phyloP scores from a whole-genome alignment of 768 basidiomycete genomes.

The Suillus cothurnatus region DNA sequence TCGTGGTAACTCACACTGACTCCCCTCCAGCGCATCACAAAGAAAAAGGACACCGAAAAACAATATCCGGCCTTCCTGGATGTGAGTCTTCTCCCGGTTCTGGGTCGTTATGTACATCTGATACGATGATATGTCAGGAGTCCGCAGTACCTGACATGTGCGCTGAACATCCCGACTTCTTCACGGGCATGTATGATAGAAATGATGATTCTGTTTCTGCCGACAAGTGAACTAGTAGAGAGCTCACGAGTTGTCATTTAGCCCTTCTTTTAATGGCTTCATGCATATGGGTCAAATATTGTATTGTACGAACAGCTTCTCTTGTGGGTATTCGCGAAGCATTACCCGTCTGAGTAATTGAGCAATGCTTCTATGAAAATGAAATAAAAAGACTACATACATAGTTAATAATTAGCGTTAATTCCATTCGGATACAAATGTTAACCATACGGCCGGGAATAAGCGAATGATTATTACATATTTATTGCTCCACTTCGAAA shows the following conservation, averaged over 20 bases:
- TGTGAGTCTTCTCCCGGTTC: background rate
- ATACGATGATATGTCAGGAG: background rate
- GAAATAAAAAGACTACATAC: no score
- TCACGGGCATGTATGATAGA: background rate
- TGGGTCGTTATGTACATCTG: no score
- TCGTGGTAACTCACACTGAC: background rate
- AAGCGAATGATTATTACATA: no score
- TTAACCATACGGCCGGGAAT: no score
- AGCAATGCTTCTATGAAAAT: no score
- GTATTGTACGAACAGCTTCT: background rate
- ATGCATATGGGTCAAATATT: background rate
- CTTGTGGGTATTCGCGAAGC: no score
- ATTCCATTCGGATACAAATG: no score
- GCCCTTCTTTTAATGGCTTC: background rate
- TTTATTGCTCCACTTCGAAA: background rate
- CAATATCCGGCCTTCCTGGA: background rate
- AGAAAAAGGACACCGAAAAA: background rate
- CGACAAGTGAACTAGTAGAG: background rate
- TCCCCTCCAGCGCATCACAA: background rate
- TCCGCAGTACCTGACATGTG: background rate
- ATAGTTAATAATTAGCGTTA: no score
- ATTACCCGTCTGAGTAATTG: no score
- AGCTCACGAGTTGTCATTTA: background rate
- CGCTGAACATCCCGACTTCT: background rate
- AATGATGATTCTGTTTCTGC: background rate